These are phyloP conservation scores for Paecilomyces niveus DNA, from an alignment of 2,329 filamentous ascomycete genomes.

Conservation along the genomic window DNA sequence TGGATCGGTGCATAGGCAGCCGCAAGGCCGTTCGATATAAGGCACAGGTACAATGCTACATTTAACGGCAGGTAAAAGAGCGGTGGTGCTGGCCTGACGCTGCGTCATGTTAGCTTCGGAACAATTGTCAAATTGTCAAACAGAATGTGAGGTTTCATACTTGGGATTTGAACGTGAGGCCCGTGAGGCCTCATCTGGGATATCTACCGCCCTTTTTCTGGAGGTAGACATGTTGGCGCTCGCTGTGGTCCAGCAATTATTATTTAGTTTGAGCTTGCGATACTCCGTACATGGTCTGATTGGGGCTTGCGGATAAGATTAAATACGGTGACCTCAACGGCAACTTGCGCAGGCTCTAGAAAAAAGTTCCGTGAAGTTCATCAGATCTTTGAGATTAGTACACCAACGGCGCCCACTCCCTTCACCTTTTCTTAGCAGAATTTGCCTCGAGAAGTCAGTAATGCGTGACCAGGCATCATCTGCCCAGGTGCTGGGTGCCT, in stretches of 20 bases:
- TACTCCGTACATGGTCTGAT: background rate
- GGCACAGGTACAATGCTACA: slow-evolving; percentile 72
- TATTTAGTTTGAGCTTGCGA: background rate
- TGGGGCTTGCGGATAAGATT: slow-evolving; percentile 5
- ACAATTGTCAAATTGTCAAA: slow-evolving; percentile 1
- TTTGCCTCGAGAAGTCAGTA: background rate
- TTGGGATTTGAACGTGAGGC: slow-evolving; percentile 18
- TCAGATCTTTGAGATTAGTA: background rate
- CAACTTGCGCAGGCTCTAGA: slow-evolving; percentile 19
- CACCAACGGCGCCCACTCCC: background rate
- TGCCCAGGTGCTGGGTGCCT: slow-evolving; percentile 7
- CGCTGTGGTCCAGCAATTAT: background rate
- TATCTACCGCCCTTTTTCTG: slow-evolving; percentile 8
- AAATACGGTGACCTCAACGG: slow-evolving; percentile 17
- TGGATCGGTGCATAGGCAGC: slow-evolving; percentile 85
- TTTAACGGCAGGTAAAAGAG: slow-evolving; percentile 63
- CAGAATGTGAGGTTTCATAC: slow-evolving; percentile 11
- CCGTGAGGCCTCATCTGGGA: slow-evolving; percentile 2
- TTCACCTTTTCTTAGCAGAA: background rate
- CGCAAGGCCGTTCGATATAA: slow-evolving; percentile 65
- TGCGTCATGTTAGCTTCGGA: slow-evolving; percentile 11
- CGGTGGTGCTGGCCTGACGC: slow-evolving; percentile 21
- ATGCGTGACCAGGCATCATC: slow-evolving; percentile 19
- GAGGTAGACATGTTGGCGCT: slow-evolving; percentile 11
- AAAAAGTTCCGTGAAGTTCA: slow-evolving; percentile 17